These are phyloP conservation scores for Haematococcus sp. DNA, from an alignment of 139 green algal species.

Conservation along the genomic window DNA sequence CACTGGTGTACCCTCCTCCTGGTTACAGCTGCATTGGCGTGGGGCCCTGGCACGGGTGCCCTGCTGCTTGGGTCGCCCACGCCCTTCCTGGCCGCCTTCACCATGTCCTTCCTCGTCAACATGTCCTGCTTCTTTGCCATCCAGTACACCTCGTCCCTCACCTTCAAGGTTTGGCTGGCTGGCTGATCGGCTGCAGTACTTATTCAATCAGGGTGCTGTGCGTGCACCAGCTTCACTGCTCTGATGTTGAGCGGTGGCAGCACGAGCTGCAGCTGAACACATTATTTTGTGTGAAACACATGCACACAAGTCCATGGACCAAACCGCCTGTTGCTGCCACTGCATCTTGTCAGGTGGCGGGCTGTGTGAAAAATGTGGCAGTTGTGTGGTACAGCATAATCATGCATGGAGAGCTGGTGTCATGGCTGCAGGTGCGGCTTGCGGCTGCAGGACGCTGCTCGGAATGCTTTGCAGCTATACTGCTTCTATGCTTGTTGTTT, in stretches of 20 bases:
- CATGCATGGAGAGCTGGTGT: constrained; percentile 39
- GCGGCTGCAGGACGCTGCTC: neutral
- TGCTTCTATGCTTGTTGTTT: neutral
- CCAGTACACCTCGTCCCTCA: constrained; percentile 58
- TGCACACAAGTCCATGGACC: too few relatives aligned
- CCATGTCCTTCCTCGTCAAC: constrained; percentile 48
- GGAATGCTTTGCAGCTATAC: neutral
- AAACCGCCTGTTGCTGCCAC: too few relatives aligned
- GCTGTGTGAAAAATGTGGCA: constrained; percentile 64
- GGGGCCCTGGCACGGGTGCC: neutral
- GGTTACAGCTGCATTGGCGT: too few relatives aligned
- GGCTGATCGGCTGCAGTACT: too few relatives aligned
- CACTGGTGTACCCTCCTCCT: too few relatives aligned
- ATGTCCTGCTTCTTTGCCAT: constrained; percentile 64
- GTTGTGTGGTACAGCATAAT: constrained; percentile 50
- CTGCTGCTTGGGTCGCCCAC: constrained; percentile 22
- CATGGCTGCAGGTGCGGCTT: constrained; percentile 15
- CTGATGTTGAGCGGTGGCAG: too few relatives aligned
- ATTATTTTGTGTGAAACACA: neutral
- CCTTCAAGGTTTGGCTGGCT: constrained; percentile 64
- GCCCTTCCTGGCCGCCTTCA: constrained; percentile 20
- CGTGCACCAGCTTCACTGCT: neutral
- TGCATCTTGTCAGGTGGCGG: constrained; percentile 27
- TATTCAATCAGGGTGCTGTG: constrained; percentile 17
- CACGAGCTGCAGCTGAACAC: too few relatives aligned